These are phyloP conservation scores for Euptelea pleiosperma DNA, from an alignment of 164 flowering plant genomes.

Conservation along the genomic window DNA sequence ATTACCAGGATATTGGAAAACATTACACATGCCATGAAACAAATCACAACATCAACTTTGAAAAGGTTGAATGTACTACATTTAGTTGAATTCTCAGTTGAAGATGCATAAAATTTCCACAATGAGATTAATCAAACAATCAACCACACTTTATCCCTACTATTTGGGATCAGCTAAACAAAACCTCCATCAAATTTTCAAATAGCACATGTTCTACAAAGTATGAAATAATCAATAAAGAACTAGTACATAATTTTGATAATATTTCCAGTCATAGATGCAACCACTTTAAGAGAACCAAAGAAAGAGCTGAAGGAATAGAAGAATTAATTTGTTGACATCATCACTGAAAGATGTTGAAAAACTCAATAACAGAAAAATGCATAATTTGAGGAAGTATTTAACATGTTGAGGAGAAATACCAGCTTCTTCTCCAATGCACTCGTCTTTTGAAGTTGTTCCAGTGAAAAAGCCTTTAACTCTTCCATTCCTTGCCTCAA, in stretches of 20 bases:
- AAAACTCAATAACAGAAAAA: not conserved
- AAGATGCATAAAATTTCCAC: no score
- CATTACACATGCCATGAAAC: not conserved
- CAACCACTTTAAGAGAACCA: not conserved
- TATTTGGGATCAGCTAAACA: no score
- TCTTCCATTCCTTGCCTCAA: slow-evolving; percentile 47
- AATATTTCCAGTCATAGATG: no score
- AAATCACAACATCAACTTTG: no score
- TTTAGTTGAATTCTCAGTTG: not conserved
- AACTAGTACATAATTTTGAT: no score
- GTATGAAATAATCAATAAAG: no score
- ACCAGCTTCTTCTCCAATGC: slow-evolving; percentile 71
- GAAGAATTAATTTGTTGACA: not conserved
- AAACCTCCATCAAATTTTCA: no score
- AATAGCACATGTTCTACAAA: no score
- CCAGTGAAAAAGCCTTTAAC: slow-evolving; percentile 41
- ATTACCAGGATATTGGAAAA: not conserved
- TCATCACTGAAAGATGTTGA: not conserved
- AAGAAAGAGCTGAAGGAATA: not conserved
- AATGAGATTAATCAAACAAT: no score
- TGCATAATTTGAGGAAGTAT: not conserved
- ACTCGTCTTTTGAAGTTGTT: slow-evolving; percentile 37
- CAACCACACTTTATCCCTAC: no score
- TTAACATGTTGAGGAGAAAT: slow-evolving; percentile 16
- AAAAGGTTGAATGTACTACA: not conserved